These are phyloP conservation scores for Lachnellula hyalina DNA, from an alignment of 2,329 filamentous ascomycete genomes.

Conservation along the genomic window DNA sequence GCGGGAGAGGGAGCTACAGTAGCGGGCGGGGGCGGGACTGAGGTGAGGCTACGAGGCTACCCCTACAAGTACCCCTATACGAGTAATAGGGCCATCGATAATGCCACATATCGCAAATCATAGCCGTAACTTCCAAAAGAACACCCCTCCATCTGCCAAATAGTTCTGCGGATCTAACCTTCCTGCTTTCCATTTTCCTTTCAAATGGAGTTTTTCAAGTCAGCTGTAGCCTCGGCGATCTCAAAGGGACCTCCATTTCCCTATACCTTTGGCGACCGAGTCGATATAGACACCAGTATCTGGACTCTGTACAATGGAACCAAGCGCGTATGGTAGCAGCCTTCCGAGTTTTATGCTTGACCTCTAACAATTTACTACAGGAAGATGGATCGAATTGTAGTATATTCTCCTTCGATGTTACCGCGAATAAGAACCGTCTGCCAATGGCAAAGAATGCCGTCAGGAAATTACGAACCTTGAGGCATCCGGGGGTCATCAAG, in stretches of 20 bases:
- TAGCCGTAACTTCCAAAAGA: not conserved
- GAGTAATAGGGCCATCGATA: constrained; percentile 3
- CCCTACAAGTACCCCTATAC: too few species aligned
- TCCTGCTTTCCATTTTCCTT: constrained; percentile 2
- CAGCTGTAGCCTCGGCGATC: constrained; percentile 92
- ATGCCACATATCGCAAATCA: constrained; percentile 5
- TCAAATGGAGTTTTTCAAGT: constrained; percentile 94
- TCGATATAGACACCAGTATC: constrained; percentile 88
- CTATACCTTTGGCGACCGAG: constrained; percentile 86
- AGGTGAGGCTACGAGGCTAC: not conserved
- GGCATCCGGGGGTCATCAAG: constrained; percentile 91
- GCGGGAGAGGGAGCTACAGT: not conserved
- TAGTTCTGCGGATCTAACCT: not conserved
- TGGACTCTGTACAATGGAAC: constrained; percentile 97
- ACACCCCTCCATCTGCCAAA: not conserved
- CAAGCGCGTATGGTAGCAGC: constrained; percentile 56
- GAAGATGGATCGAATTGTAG: constrained; percentile 93
- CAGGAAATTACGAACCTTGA: constrained; percentile 85
- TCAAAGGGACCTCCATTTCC: constrained; percentile 91
- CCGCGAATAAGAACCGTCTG: constrained; percentile 71
- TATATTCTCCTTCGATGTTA: constrained; percentile 92
- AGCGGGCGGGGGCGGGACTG: too few species aligned
- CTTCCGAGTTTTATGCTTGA: not conserved
- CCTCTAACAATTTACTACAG: constrained; percentile 40
- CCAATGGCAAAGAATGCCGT: constrained; percentile 90